phyloP scores from a whole-genome alignment of 2,329 filamentous ascomycete species.

The Epichloe sylvatica region DNA sequence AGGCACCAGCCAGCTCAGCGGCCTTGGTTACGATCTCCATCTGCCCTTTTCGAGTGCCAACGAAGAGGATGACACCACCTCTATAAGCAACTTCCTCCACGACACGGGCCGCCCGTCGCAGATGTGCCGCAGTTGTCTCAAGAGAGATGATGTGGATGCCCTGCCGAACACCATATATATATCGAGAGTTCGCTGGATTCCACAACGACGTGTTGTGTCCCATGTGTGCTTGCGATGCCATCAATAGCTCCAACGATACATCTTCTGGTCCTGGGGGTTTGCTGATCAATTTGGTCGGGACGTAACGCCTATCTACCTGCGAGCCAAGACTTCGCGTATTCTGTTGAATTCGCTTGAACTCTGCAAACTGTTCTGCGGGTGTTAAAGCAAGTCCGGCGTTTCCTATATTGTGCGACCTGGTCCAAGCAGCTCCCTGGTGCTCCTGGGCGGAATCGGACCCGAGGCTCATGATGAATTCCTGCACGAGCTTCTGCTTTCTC shows the following conservation, averaged over 20 bases:
- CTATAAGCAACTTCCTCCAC: slow-evolving; percentile 73
- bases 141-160: slow-evolving; percentile 88
- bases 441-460: slow-evolving; percentile 21
- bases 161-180: slow-evolving; percentile 82
- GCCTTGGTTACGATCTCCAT: slow-evolving; percentile 68
- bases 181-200: slow-evolving; percentile 88
- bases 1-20: slow-evolving; percentile 62
- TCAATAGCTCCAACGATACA: slow-evolving; percentile 77
- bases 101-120: slow-evolving; percentile 85
- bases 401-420: slow-evolving; percentile 17
- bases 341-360: slow-evolving; percentile 25
- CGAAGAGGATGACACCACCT: slow-evolving; percentile 80
- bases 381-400: slow-evolving; percentile 23
- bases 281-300: slow-evolving; percentile 49
- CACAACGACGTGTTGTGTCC: slow-evolving; percentile 83
- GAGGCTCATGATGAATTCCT: slow-evolving; percentile 21
- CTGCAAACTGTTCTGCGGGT: slow-evolving; percentile 25
- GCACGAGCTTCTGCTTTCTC: slow-evolving; percentile 22
- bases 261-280: slow-evolving; percentile 62
- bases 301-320: slow-evolving; percentile 40
- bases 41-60: slow-evolving; percentile 73
- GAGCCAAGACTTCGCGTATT: slow-evolving; percentile 37
- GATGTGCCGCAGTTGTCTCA: slow-evolving; percentile 74
- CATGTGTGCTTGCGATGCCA: slow-evolving; percentile 77
- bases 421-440: slow-evolving; percentile 21